Conservation (phyloP, 2,329 filamentous ascomycete genomes). For the Colletotrichum sp. region DNA sequence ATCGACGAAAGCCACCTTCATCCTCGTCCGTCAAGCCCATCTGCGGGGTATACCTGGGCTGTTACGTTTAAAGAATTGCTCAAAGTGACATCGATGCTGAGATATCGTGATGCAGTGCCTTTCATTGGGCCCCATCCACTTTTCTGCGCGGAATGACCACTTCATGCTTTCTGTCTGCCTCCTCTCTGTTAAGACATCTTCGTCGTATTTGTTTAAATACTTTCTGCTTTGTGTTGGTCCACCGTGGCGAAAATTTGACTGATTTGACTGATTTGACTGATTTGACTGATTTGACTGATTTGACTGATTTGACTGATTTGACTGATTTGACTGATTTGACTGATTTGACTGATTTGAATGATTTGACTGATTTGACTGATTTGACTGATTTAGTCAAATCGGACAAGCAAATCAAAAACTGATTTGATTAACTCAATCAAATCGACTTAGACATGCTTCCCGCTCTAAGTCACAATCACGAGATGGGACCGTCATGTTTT, state of each 20-base stretch:
- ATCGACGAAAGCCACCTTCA: neutral
- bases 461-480: neutral
- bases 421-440: neutral
- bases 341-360: too few relatives aligned
- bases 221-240: neutral
- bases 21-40: neutral
- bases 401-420: neutral
- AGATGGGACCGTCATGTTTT: accelerated
- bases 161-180: neutral
- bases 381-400: neutral
- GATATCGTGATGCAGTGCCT: neutral
- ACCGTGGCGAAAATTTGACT: neutral
- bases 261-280: neutral
- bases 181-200: neutral
- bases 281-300: neutral
- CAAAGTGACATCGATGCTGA: neutral
- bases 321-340: neutral
- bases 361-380: too few relatives aligned
- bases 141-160: neutral
- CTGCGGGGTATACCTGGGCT: neutral
- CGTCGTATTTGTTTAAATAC: neutral
- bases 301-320: neutral
- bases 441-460: accelerated
- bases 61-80: neutral
- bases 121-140: neutral